phyloP scores from a whole-genome alignment of 441 rosid species.

The Populus hybrid region DNA sequence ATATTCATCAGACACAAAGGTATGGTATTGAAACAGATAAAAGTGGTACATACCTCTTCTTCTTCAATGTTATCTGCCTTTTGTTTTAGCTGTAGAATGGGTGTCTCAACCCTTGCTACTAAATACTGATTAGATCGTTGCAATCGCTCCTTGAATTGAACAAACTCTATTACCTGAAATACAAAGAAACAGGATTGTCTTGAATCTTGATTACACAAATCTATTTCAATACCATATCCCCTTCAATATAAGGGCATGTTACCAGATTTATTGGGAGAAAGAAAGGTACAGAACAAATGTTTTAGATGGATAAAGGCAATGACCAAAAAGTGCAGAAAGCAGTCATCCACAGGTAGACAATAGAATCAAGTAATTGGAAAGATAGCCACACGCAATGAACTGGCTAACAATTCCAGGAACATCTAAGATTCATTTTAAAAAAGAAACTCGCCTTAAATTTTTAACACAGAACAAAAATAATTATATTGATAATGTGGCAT shows the following conservation, averaged over 20 bases:
- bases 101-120: conserved; percentile 67
- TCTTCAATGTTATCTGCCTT: conserved; percentile 70
- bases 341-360: neutral
- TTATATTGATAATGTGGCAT: conserved; percentile 22
- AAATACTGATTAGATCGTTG: conserved; percentile 83
- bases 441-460: neutral
- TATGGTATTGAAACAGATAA: neutral
- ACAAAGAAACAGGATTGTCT: conserved; percentile 14
- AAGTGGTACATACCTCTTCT: conserved; percentile 56
- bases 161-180: conserved; percentile 93
- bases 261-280: neutral
- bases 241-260: neutral
- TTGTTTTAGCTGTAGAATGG: conserved; percentile 79
- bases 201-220: conserved; percentile 3
- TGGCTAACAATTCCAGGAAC: neutral
- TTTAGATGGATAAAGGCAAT: neutral
- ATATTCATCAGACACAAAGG: conserved; percentile 9
- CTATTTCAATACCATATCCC: neutral
- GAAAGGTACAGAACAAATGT: neutral
- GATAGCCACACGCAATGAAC: neutral
- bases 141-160: conserved; percentile 86
- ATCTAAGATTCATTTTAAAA: neutral
- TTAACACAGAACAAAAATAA: conserved; percentile 1
- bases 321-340: neutral
- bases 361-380: neutral